Conservation (phyloP, 1,284 basidiomycete species). For the Apiotrichum sp. region DNA sequence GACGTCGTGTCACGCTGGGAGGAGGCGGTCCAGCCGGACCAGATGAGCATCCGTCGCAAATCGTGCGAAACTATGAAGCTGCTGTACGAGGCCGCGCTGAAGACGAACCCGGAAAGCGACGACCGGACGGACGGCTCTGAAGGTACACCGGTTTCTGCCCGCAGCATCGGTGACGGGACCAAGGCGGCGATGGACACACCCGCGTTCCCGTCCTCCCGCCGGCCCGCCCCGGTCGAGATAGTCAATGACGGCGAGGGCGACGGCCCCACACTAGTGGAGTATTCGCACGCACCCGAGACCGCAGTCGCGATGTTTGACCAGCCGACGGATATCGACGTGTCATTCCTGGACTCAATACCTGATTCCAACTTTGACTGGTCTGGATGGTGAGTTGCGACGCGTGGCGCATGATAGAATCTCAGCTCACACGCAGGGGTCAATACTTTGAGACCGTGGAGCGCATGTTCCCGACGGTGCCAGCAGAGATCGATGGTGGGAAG, state of each 20-base stretch:
- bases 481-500: too few species aligned
- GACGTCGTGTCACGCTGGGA: constrained; percentile 82
- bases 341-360: constrained; percentile 70
- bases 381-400: constrained; percentile 28
- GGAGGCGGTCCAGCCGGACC: constrained; percentile 56
- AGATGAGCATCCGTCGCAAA: constrained; percentile 86
- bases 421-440: constrained; percentile 7
- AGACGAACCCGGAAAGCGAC: constrained; percentile 49
- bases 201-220: constrained; percentile 12
- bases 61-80: constrained; percentile 74
- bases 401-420: background rate
- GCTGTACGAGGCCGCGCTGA: constrained; percentile 82
- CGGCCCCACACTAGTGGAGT: constrained; percentile 8
- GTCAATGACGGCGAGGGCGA: constrained; percentile 5
- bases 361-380: constrained; percentile 81
- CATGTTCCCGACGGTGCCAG: constrained; percentile 4
- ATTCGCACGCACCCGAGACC: constrained; percentile 5
- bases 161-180: too few species aligned
- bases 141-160: constrained; percentile 55
- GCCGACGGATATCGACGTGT: constrained; percentile 52
- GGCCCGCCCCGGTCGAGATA: background rate
- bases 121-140: constrained; percentile 29
- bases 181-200: constrained; percentile 3
- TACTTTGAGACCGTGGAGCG: constrained; percentile 20
- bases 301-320: constrained; percentile 11